A percentile compares a stretch with the other conserved stretches of the same genome.
Conservation (phyloP, 2,329 filamentous ascomycete species). For the Remersonia thermophila region DNA sequence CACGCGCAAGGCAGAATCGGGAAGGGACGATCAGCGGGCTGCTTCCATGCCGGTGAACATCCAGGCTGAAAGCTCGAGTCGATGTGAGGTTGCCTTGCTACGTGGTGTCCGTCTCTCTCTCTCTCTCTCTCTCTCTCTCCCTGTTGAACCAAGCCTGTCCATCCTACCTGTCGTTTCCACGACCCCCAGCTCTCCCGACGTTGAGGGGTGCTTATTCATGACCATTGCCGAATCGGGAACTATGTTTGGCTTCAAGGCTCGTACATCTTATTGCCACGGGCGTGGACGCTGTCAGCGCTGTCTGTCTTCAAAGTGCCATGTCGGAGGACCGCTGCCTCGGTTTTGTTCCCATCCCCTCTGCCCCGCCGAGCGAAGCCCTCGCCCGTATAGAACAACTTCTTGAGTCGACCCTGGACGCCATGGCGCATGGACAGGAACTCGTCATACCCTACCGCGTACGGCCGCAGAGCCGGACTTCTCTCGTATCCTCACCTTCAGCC, state of each 20-base stretch:
- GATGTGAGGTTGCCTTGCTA: too few species aligned
- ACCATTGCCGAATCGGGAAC: not conserved
- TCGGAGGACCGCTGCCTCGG: not conserved
- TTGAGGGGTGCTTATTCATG: not conserved
- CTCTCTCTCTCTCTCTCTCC: too few species aligned
- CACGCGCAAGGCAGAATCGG: too few species aligned
- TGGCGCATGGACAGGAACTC: slow-evolving; percentile 10
- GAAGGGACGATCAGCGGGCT: too few species aligned
- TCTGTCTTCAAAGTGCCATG: too few species aligned
- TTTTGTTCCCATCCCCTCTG: not conserved
- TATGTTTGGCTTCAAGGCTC: not conserved
- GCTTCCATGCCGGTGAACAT: too few species aligned
- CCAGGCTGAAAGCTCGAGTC: too few species aligned
- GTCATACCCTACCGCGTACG: slow-evolving; percentile 12
- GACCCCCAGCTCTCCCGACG: too few species aligned
- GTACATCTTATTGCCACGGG: not conserved
- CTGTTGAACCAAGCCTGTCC: too few species aligned
- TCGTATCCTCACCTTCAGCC: not conserved
- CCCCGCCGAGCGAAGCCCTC: slow-evolving; percentile 3
- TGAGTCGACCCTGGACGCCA: slow-evolving; percentile 13
- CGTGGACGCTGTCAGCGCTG: too few species aligned
- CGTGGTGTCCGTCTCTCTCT: too few species aligned
- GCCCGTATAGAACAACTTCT: slow-evolving; percentile 12
- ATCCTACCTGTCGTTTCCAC: too few species aligned
- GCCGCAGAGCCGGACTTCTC: not conserved